phyloP scores from a whole-genome alignment of 2,329 filamentous ascomycete genomes.

The Aspergillus jensenii region DNA sequence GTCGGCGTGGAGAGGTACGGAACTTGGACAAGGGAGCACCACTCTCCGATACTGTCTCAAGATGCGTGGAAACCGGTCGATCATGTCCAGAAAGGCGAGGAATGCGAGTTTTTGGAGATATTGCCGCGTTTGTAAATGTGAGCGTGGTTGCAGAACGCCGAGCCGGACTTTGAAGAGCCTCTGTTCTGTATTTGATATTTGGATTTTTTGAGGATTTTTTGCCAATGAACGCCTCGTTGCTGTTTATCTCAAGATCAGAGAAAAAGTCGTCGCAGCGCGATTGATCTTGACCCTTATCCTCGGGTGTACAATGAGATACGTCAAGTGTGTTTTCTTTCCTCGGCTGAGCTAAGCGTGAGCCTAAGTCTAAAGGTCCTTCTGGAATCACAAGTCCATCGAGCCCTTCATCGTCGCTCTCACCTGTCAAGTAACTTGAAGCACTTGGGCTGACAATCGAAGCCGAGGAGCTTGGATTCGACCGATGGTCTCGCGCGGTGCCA shows the following conservation, averaged over 20 bases:
- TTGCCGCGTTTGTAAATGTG: constrained; percentile 83
- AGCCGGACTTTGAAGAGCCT: constrained; percentile 66
- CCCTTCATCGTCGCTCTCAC: constrained; percentile 90
- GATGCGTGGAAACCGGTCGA: constrained; percentile 64
- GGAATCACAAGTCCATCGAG: constrained; percentile 88
- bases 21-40: constrained; percentile 68
- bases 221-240: constrained; percentile 76
- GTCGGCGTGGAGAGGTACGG: constrained; percentile 65
- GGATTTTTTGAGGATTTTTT: constrained; percentile 82
- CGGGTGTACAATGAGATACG: constrained; percentile 33
- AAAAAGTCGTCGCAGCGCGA: constrained; percentile 71
- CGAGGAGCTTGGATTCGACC: constrained; percentile 80
- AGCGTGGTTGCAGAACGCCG: constrained; percentile 75
- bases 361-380: constrained; percentile 77
- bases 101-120: constrained; percentile 64
- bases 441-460: constrained; percentile 89
- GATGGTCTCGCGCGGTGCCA: constrained; percentile 77
- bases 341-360: constrained; percentile 71
- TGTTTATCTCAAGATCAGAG: constrained; percentile 80
- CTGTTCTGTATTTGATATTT: constrained; percentile 83
- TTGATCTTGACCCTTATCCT: constrained; percentile 17
- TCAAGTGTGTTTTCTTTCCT: constrained; percentile 49
- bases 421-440: constrained; percentile 83
- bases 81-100: constrained; percentile 74
- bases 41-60: constrained; percentile 92